These are phyloP conservation scores for Solanum arcanum DNA, from an alignment of 257 asterid species.

Conservation along the genomic window DNA sequence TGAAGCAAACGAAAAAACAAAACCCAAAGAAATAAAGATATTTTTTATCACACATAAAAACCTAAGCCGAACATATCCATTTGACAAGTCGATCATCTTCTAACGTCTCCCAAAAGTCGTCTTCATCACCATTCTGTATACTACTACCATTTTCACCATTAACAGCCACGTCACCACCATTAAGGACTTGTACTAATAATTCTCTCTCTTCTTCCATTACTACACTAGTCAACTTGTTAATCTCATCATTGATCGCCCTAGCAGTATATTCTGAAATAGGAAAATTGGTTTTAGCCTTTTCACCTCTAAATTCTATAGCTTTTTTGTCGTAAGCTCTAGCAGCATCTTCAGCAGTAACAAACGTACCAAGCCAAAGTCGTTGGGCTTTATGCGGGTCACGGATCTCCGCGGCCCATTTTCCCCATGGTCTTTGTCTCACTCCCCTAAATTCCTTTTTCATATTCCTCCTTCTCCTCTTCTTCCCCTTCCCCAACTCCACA, in stretches of 20 bases:
- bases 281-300: constrained; percentile 9
- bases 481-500: neutral
- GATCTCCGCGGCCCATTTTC: constrained; percentile 18
- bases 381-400: neutral
- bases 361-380: constrained; percentile 14
- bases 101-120: neutral
- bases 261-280: constrained; percentile 5
- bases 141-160: neutral
- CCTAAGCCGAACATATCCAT: neutral
- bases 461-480: neutral
- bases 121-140: neutral
- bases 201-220: neutral
- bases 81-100: neutral
- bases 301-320: constrained; percentile 10
- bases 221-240: neutral
- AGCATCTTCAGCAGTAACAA: constrained; percentile 5
- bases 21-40: neutral
- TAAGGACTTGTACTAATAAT: neutral
- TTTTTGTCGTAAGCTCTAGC: constrained; percentile 16
- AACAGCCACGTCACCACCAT: neutral
- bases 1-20: neutral
- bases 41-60: too few relatives aligned
- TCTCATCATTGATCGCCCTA: neutral
- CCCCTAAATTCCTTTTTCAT: constrained; percentile 2
- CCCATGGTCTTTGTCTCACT: constrained; percentile 2